Evolutionary conservation across 2,329 filamentous ascomycete genomes (phyloP), one percentile per base, ranked within the genome.

Genomic region (Cladorrhinum sp.): DNA sequence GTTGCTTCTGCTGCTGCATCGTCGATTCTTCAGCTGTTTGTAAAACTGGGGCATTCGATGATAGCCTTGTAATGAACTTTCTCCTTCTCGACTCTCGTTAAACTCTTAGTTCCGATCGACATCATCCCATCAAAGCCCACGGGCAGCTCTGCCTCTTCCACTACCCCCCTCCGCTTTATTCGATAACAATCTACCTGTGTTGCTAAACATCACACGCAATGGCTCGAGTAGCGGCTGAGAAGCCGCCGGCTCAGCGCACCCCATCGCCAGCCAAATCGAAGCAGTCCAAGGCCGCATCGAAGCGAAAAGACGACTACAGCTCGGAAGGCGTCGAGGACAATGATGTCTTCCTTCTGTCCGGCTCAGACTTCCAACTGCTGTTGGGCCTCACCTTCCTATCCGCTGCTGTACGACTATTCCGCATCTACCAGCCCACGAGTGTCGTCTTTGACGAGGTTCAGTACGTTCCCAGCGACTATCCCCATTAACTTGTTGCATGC

Each of bases 401-500:
- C 55, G 83, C 89, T 58, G 78, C 88, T 66, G 91, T 99, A 66
- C 90, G 95, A 66, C 78, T 98, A 65, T 99, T 96, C 81, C 88
- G 92, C 72, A 97, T 99, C 78, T 97, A 96, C 75, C 92, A 97
- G 75, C 95, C 95, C 59, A 89, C 87, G 71, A 97, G 93, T 71
- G 95, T 99, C 63, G 95, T 99, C 67, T 99, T 99, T 75, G 95
- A 99, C 76, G 95, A 99, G 80, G 95, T 99, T 75, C 95, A 99
- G 92, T 96, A 85, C 75, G 92, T 87, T 52, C n/a, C 61, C 23
- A 59, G 59, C 57, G 54, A 22, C 45, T 54, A 5, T 58, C 25
- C 3, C 51, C 36, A 24, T 25, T 49, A 20, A 20, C 29, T 24
- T 49, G 48, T 52, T 41, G 45, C 32, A 50, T n/a, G 41, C 41